phyloP scores from a whole-genome alignment of 2,329 filamentous ascomycete species.

The Venturia pyrina region DNA sequence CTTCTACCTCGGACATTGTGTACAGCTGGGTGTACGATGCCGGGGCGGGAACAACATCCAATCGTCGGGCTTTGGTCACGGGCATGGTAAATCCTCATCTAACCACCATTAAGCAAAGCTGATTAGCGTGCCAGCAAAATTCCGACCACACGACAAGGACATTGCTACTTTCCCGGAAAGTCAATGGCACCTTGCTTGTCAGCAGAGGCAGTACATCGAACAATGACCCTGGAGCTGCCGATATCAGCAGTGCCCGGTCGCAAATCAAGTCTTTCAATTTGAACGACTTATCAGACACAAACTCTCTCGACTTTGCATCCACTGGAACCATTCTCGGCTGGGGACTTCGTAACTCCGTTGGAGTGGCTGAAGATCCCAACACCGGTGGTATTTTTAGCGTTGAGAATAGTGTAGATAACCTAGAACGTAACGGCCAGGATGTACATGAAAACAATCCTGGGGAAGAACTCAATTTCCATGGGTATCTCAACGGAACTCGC shows the following conservation, averaged over 20 bases:
- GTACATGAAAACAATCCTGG: slow-evolving; percentile 60
- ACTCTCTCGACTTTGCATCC: slow-evolving; percentile 40
- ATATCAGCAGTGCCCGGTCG: slow-evolving; percentile 48
- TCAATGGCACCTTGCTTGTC: slow-evolving; percentile 50
- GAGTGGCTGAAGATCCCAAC: slow-evolving; percentile 52
- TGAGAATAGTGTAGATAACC: slow-evolving; percentile 61
- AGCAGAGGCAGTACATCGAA: slow-evolving; percentile 56
- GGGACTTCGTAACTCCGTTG: slow-evolving; percentile 65
- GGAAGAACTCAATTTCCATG: slow-evolving; percentile 66
- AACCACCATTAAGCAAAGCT: not conserved
- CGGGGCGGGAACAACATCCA: slow-evolving; percentile 35
- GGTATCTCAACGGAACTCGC: slow-evolving; percentile 44
- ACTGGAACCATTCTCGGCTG: slow-evolving; percentile 46
- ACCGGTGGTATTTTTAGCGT: slow-evolving; percentile 45
- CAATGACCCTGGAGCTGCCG: slow-evolving; percentile 45
- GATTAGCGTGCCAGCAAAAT: not conserved
- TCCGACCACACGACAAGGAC: slow-evolving; percentile 57
- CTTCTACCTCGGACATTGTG: slow-evolving; percentile 48
- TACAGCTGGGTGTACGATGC: slow-evolving; percentile 57
- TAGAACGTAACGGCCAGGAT: slow-evolving; percentile 47
- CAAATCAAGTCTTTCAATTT: slow-evolving; percentile 57
- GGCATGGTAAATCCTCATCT: slow-evolving; percentile 45
- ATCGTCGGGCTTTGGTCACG: slow-evolving; percentile 43
- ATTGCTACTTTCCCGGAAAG: slow-evolving; percentile 48
- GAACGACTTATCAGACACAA: slow-evolving; percentile 25